Conservation (phyloP, 1,284 basidiomycete genomes). For the Apiotrichum veenhuisii region DNA sequence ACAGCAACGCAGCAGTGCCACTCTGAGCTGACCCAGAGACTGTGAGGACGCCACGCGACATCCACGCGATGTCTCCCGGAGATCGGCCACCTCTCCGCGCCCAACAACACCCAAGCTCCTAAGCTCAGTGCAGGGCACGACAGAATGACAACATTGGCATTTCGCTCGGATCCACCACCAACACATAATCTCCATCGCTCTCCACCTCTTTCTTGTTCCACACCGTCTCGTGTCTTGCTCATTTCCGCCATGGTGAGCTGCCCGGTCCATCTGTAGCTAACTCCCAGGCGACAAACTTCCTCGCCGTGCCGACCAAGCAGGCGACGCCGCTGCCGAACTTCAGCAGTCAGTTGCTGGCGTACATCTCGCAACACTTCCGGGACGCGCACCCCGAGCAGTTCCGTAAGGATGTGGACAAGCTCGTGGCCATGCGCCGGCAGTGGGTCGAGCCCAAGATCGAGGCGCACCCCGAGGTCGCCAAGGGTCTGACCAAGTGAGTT, state of each 20-base stretch:
- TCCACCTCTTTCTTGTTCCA: too few species aligned
- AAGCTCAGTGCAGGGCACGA: too few species aligned
- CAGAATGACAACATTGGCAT: too few species aligned
- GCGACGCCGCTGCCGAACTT: constrained; percentile 60
- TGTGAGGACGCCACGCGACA: too few species aligned
- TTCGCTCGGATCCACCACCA: too few species aligned
- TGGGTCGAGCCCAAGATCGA: constrained; percentile 61
- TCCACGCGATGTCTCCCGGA: too few species aligned
- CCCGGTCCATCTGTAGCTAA: not conserved
- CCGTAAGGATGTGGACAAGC: constrained; percentile 67
- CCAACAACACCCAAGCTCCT: too few species aligned
- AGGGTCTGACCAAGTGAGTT: constrained; percentile 50
- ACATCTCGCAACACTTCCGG: constrained; percentile 64
- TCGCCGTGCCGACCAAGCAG: constrained; percentile 72
- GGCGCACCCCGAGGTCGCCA: constrained; percentile 46
- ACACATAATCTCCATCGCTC: too few species aligned
- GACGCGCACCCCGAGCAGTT: constrained; percentile 88
- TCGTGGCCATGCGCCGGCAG: constrained; percentile 66
- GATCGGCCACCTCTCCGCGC: too few species aligned
- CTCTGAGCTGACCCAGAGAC: too few species aligned
- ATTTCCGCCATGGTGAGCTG: not conserved
- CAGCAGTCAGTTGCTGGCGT: constrained; percentile 59
- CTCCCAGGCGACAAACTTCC: constrained; percentile 57
- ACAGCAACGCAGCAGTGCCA: too few species aligned
- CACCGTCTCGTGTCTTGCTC: too few species aligned